Evolutionary conservation across 129 eudicot species (phyloP), one percentile per base, ranked within the genome.

Genomic region (Flaveria robusta): DNA sequence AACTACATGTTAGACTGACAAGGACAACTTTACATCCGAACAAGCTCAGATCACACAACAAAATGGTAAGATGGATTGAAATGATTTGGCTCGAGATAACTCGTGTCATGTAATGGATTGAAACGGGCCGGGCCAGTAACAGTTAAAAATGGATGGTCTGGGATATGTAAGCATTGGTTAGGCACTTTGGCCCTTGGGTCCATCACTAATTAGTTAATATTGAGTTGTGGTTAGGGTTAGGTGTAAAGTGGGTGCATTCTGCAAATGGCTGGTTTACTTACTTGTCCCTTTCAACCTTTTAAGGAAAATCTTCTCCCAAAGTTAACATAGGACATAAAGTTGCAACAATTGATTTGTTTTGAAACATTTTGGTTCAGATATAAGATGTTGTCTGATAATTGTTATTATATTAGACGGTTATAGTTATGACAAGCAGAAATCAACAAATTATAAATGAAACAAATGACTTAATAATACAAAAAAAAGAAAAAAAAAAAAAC

Each of bases 241-340:
- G 67, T 11, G 49, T 43, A 34, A 11, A 11, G 11, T 43, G 49
- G 49, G 47, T 43, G 47, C 47, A 43, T 43, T 43, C 47, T 43
- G 9, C 49, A 43, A 8, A 43, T 43, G 26, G 58, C 73, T 79
- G 77, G 78, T 72, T 71, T 27, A 79, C 67, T 23, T 37, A 47
- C 81, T 68, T 55, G 62, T 42, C 50, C 59, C 72, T 79, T 31
- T 43, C 79, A 73, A 80, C 79, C 16, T 9, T 66, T 63, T 15
- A 18, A 47, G 45, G 67, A 63, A 39, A 71, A 79, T 79, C 23
- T 52, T 20, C 82, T 24, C 68, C 58, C 9, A 14, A 51, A 39
- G 56, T 66, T 46, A 51, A 34, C 78, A 34, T 79, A 34, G 39
- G 39, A 5, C 23, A 7, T 70, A 42, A 43, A n/a, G 31, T 46